These are phyloP conservation scores for Cladosporium sp. DNA, from an alignment of 2,329 filamentous ascomycete species.

Conservation along the genomic window DNA sequence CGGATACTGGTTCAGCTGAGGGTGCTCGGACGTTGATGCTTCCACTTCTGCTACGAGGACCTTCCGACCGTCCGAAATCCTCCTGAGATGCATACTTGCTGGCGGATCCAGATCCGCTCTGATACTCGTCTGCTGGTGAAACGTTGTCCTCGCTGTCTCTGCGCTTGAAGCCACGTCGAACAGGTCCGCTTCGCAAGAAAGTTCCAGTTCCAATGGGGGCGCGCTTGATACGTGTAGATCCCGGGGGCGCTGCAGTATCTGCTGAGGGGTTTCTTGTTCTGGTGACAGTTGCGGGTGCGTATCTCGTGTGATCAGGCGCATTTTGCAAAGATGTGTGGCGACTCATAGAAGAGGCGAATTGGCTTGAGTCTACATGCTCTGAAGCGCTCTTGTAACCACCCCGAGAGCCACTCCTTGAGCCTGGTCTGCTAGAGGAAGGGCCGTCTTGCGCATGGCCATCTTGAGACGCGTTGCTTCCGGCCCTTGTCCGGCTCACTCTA, in stretches of 20 bases:
- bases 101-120: constrained; percentile 25
- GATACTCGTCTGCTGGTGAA: constrained; percentile 33
- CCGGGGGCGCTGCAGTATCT: constrained; percentile 62
- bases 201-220: constrained; percentile 70
- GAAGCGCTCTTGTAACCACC: constrained; percentile 15
- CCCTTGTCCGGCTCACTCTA: constrained; percentile 25
- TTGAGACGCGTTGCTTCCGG: constrained; percentile 33
- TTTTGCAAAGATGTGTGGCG: constrained; percentile 38
- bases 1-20: constrained; percentile 31
- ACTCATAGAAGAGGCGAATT: constrained; percentile 20
- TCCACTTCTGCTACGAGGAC: constrained; percentile 25
- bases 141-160: constrained; percentile 48
- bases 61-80: constrained; percentile 14
- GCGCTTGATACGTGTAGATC: constrained; percentile 72
- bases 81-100: constrained; percentile 17
- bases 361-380: neutral
- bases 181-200: constrained; percentile 70
- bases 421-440: constrained; percentile 27
- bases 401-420: constrained; percentile 28
- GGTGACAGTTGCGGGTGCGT: constrained; percentile 41
- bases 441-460: constrained; percentile 23
- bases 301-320: constrained; percentile 46
- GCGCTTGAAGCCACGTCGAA: constrained; percentile 63
- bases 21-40: constrained; percentile 29
- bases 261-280: constrained; percentile 47